Evolutionary conservation across 768 basidiomycete genomes (phyloP).

Genomic region (Russula lepida): DNA sequence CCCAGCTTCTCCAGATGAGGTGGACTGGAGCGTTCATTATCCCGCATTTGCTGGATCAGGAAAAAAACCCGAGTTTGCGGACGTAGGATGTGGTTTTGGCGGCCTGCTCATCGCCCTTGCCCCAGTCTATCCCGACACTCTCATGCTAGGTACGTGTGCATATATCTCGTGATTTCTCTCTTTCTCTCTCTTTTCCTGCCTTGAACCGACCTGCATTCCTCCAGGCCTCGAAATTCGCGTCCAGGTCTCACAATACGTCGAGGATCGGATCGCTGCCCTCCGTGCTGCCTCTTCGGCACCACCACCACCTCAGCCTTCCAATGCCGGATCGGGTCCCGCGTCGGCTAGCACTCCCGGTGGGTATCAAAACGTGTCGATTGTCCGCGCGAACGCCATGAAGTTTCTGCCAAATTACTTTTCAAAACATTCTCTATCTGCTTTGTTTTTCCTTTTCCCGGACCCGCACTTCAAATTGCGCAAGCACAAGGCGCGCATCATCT

Average conservation of each 20-base stretch:
- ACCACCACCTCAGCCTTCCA: slow-evolving; percentile 13
- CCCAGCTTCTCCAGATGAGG: slow-evolving; percentile 60
- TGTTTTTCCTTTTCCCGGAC: slow-evolving; percentile 98
- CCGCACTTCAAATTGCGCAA: slow-evolving; percentile 98
- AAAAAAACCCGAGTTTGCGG: slow-evolving; percentile 85
- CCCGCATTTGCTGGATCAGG: slow-evolving; percentile 53
- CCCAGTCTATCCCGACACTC: slow-evolving; percentile 80
- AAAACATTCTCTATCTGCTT: slow-evolving; percentile 81
- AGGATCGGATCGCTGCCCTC: slow-evolving; percentile 88
- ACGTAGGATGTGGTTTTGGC: slow-evolving; percentile 97
- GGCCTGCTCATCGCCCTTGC: slow-evolving; percentile 86
- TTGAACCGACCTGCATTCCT: not conserved
- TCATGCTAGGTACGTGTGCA: slow-evolving; percentile 76
- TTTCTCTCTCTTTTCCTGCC: not conserved
- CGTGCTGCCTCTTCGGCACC: slow-evolving; percentile 47
- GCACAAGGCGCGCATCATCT: slow-evolving; percentile 98
- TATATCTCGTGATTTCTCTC: not conserved
- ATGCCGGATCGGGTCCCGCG: slow-evolving; percentile 18
- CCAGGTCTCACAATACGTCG: slow-evolving; percentile 92
- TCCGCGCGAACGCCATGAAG: slow-evolving; percentile 97
- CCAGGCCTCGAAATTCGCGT: slow-evolving; percentile 95
- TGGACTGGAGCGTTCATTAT: slow-evolving; percentile 82
- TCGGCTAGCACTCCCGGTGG: slow-evolving; percentile 31
- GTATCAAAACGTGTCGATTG: slow-evolving; percentile 85
- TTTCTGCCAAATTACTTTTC: slow-evolving; percentile 94